Base-by-base conservation (phyloP, 768 basidiomycete genomes). In the Imleria badia region DNA sequence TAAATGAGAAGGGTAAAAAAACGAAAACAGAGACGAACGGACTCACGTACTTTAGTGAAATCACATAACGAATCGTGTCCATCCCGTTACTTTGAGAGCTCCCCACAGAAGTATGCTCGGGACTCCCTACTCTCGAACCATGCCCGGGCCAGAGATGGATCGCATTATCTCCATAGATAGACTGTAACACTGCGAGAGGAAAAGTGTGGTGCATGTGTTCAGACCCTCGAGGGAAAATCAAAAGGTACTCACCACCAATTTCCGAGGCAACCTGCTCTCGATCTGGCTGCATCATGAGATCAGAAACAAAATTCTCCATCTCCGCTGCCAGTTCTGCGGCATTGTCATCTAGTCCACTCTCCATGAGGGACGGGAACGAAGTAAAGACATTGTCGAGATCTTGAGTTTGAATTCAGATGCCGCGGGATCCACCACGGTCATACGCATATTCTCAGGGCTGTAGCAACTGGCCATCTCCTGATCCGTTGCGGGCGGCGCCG, bases 111-210 rank as follows among this genome's bases (percentile, higher is more conserved):
- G 41, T 15, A 35, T 29, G 23, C 12, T 52, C 60, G n/a, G 58
- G 61, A 13, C 56, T 50, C 26, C 49, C 62, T 31, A 20, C 50
- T 43, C 62, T 49, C 26, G 74, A 61, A 29, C 78, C 74, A 46
- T 69, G 73, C n/a, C n/a, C n/a, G n/a, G n/a, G n/a, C 84, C 85
- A 91, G 31, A 83, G 68, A n/a, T 73, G 76, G 36, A 92, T 75
- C 14, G 85, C 76, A 39, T 81, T 73, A 10, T 86, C 82, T 39
- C 89, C 90, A 62, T 92, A 93, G 61, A 93, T 93, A 23, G 89
- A 89, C 66, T 84, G 86, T n/a, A 93, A 73, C 15, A 88, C 91
- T 71, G 43, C 15, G 64, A 56, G 41, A 30, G 44, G 42, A 48
- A 39, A 42, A 30, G 12, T 36, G 20, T 49, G 60, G 48, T 26